A percentile compares a stretch with the other conserved stretches of the same genome.
Evolutionary conservation across 2,329 filamentous ascomycete genomes (phyloP).

Genomic region (Colletotrichum sp.): DNA sequence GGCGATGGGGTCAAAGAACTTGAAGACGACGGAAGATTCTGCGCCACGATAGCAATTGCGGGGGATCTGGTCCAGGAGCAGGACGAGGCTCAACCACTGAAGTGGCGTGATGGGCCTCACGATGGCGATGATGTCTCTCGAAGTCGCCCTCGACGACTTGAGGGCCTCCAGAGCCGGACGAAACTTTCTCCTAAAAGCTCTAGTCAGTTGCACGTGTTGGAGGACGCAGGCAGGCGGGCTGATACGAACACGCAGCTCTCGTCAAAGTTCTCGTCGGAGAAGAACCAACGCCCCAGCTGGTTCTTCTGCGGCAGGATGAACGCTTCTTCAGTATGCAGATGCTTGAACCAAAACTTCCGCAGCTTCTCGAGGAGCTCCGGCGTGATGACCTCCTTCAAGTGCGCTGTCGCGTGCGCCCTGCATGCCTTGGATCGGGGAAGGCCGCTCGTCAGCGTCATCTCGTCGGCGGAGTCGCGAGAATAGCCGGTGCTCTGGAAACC

Average conservation of each 20-base stretch:
- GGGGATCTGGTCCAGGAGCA: conserved; percentile 68
- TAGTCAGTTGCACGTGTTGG: background rate
- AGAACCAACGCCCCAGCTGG: conserved; percentile 38
- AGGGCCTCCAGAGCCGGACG: conserved; percentile 38
- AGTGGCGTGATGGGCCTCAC: conserved; percentile 29
- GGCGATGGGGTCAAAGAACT: conserved; percentile 60
- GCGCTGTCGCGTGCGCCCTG: conserved; percentile 8
- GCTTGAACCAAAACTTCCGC: conserved; percentile 43
- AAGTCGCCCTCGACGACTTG: conserved; percentile 26
- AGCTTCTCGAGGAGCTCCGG: conserved; percentile 32
- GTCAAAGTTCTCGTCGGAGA: conserved; percentile 37
- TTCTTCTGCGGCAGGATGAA: conserved; percentile 28
- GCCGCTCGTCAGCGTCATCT: background rate
- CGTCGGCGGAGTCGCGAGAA: background rate
- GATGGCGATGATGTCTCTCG: conserved; percentile 32
- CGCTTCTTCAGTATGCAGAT: conserved; percentile 30
- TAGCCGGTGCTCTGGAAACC: background rate
- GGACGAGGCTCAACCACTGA: conserved; percentile 53
- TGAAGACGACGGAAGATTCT: conserved; percentile 50
- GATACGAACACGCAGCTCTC: conserved; percentile 33
- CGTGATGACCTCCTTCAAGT: conserved; percentile 27
- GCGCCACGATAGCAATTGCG: conserved; percentile 64
- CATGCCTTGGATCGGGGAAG: conserved; percentile 13
- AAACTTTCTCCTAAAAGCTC: conserved; percentile 30
- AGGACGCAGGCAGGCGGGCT: background rate